Percentiles rank a stretch among this genome's conserved stretches.
Conservation (phyloP, 805 yeast genomes). For the Lipomyces lipofer region DNA sequence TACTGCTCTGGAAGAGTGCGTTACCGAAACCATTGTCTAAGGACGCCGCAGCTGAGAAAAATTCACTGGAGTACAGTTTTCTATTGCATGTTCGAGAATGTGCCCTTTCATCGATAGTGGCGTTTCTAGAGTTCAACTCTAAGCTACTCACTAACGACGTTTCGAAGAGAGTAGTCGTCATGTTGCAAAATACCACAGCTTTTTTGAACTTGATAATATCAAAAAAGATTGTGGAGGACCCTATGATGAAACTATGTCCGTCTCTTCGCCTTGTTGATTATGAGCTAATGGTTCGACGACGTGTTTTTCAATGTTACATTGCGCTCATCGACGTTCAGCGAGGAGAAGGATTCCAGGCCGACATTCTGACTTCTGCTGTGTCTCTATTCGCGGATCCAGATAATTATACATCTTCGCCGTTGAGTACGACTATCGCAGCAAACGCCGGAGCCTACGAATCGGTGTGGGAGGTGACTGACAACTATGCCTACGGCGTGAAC, state of each 20-base stretch:
- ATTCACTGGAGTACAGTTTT: constrained; percentile 39
- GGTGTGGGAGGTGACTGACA: constrained; percentile 44
- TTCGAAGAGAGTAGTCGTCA: constrained; percentile 48
- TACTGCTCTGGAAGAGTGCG: constrained; percentile 64
- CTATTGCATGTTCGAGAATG: constrained; percentile 55
- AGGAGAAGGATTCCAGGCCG: constrained; percentile 43
- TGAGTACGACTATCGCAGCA: constrained; percentile 38
- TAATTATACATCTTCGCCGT: constrained; percentile 32
- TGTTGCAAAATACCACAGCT: constrained; percentile 48
- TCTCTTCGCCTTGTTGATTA: constrained; percentile 34
- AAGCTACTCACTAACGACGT: constrained; percentile 46
- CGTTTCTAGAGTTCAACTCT: constrained; percentile 47
- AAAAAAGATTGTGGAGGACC: constrained; percentile 38
- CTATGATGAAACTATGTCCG: constrained; percentile 29
- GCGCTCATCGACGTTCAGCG: constrained; percentile 38
- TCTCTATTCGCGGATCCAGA: constrained; percentile 40
- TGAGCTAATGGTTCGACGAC: constrained; percentile 45
- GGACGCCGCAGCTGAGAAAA: constrained; percentile 34
- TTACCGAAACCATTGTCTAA: constrained; percentile 48
- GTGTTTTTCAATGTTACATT: constrained; percentile 50
- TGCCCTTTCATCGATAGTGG: constrained; percentile 57
- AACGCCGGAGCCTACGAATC: constrained; percentile 35
- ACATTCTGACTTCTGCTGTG: constrained; percentile 40
- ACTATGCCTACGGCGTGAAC: constrained; percentile 47
- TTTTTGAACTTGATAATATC: constrained; percentile 36